Evolutionary conservation across 805 yeast genomes (phyloP).

Genomic region (Tetrapisispora namnaoensis): DNA sequence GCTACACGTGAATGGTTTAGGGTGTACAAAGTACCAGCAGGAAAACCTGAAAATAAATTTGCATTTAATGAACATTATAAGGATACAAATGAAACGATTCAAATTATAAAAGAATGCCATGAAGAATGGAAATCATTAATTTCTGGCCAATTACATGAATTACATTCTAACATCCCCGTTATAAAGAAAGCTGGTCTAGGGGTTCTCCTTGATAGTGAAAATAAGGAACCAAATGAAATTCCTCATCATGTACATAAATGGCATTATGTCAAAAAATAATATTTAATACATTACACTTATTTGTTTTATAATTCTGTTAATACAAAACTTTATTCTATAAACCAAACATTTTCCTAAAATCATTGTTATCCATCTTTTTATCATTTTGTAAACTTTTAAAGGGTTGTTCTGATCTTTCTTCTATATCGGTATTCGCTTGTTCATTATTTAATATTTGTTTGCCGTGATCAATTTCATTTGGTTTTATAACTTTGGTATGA

Average conservation of each 20-base stretch:
- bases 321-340: neutral
- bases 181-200: conserved; percentile 48
- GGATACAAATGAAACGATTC: conserved; percentile 48
- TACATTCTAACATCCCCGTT: conserved; percentile 27
- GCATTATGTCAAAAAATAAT: conserved; percentile 9
- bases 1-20: conserved; percentile 73
- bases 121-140: conserved; percentile 57
- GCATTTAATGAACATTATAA: conserved; percentile 64
- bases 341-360: conserved; percentile 31
- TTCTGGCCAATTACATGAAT: conserved; percentile 31
- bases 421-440: neutral
- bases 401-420: neutral
- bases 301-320: conserved; percentile 4
- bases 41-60: conserved; percentile 65
- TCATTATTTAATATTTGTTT: too few species aligned
- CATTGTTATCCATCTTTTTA: conserved; percentile 29
- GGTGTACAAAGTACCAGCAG: conserved; percentile 75
- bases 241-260: conserved; percentile 34
- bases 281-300: neutral
- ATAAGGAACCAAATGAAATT: conserved; percentile 26
- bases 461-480: neutral
- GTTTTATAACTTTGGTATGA: neutral
- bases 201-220: conserved; percentile 15
- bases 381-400: too few species aligned
- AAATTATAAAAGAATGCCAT: conserved; percentile 53